Base-by-base conservation (phyloP, 257 asterid genomes). In the Jasminum sambac region DNA sequence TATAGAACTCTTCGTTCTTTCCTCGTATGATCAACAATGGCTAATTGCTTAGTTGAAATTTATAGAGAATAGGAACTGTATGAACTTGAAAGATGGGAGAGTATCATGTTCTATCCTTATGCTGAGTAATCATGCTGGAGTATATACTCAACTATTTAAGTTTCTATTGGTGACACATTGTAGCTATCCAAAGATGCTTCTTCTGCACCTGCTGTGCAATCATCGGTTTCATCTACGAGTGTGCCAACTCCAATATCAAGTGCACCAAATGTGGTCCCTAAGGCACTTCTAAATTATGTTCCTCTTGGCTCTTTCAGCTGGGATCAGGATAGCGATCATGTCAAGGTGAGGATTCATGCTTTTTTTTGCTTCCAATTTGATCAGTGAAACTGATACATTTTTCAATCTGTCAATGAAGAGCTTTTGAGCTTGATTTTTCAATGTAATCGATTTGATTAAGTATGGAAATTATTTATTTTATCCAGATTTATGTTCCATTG, bases 221-320 rank as follows among this genome's bases (percentile, higher is more conserved):
- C 76, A 11, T 72, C 86, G 48, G 78, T 69, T 74, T 64, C 84
- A 67, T 36, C 68, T 4, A 64, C 59, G 39, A 50, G 16, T 40
- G 30, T 66, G 1, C 76, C 80, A 36, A 19, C 70, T 11, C 72
- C 74, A 21, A 34, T 67, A 38, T 23, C 85, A 36, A 80, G 23
- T 74, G 79, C 66, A 11, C 71, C 89, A 8, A 86, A 76, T 70
- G 80, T 69, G 19, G 74, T 67, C 25, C 50, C 87, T 37, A 80
- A 23, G 42, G 74, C 83, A 6, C 58, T 58, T 63, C 59, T 77
- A 44, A 83, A 69, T 67, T 93, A 90, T 80, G 74, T 58, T 11
- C 75, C 97, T 14, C 85, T 90, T 58, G 65, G 86, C 67, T 83
- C 96, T 74, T 93, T 93, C 87, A 90, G 98, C 88, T 93, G 96